These are phyloP conservation scores for Elaeis oleifera DNA, from an alignment of 202 grass and related monocot species.

Conservation along the genomic window DNA sequence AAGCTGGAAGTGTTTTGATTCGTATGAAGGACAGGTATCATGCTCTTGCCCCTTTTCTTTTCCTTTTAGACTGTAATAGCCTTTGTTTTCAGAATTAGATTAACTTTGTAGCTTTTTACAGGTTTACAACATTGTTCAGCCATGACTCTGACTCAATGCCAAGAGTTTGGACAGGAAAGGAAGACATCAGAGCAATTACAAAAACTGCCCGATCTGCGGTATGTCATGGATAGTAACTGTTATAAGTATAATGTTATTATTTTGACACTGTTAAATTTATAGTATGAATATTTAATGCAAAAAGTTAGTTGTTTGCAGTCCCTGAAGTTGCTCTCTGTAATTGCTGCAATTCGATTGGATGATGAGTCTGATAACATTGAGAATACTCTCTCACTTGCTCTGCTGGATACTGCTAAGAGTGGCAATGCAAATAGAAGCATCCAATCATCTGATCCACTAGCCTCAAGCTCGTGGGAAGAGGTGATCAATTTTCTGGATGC, in stretches of 20 bases:
- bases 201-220: constrained; percentile 90
- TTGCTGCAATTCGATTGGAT: constrained; percentile 84
- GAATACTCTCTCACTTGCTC: constrained; percentile 65
- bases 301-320: constrained; percentile 43
- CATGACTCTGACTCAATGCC: constrained; percentile 92
- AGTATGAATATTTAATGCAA: neutral
- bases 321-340: constrained; percentile 89
- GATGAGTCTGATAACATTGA: constrained; percentile 78
- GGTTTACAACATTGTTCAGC: constrained; percentile 83
- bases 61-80: too few relatives aligned
- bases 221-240: constrained; percentile 9
- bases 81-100: too few relatives aligned
- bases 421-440: constrained; percentile 66
- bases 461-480: constrained; percentile 91
- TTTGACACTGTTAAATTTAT: neutral
- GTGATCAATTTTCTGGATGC: constrained; percentile 35
- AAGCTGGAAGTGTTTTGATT: constrained; percentile 86
- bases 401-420: constrained; percentile 47
- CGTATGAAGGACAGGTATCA: constrained; percentile 90
- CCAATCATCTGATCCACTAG: constrained; percentile 69
- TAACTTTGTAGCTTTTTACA: constrained; percentile 21
- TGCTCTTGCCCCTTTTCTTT: too few relatives aligned
- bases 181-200: constrained; percentile 97
- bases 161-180: constrained; percentile 96
- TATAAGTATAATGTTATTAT: constrained; percentile 16